A percentile compares a stretch with the other conserved stretches of the same genome.
phyloP scores from a whole-genome alignment of 345 rosid genomes.

The Eucalyptus urophylla region DNA sequence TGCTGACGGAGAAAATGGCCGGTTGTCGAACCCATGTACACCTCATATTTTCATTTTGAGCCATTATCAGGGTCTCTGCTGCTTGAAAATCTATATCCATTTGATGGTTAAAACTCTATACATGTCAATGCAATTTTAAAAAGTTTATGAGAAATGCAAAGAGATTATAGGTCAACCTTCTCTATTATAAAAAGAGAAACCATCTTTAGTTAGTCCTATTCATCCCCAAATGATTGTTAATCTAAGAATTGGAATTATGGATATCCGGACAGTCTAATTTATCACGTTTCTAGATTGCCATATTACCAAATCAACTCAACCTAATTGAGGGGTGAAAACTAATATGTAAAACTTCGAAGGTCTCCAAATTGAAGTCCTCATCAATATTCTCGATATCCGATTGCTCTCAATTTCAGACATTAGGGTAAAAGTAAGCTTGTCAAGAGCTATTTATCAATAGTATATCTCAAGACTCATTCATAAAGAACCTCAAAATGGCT shows the following conservation, averaged over 20 bases:
- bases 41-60: not conserved
- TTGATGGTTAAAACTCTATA: not conserved
- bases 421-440: not conserved
- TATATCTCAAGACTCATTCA: not conserved
- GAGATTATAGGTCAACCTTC: not conserved
- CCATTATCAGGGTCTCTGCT: not conserved
- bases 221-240: too few relatives aligned
- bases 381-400: not conserved
- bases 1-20: not conserved
- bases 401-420: not conserved
- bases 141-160: not conserved
- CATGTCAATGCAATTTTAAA: not conserved
- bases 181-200: not conserved
- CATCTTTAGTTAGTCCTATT: not conserved
- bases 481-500: not conserved
- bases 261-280: not conserved
- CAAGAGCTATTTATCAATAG: not conserved
- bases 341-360: not conserved
- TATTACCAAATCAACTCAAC: not conserved
- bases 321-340: not conserved
- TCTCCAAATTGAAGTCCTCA: not conserved
- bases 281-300: not conserved
- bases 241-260: not conserved
- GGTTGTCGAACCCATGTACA: too few relatives aligned
- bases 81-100: not conserved